phyloP scores from a whole-genome alignment of 192 early-diverging fungal species.

The Phycomyces blakesleeanus region DNA sequence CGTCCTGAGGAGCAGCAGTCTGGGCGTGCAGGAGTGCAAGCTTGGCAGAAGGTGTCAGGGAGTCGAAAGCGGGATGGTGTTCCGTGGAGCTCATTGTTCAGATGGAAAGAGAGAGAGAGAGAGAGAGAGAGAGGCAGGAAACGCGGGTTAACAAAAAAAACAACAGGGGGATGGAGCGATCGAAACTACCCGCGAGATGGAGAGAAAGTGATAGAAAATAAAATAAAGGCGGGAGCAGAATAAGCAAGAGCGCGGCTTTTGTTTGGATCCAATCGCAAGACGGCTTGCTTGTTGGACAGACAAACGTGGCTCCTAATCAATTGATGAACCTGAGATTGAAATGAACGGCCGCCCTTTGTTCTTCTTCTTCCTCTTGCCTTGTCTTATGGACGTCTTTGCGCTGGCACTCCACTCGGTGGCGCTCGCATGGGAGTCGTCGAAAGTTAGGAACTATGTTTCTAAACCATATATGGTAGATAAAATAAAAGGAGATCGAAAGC shows the following conservation, averaged over 20 bases:
- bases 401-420: not conserved
- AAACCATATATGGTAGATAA: slow-evolving; percentile 25
- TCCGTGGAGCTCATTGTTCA: slow-evolving; percentile 14
- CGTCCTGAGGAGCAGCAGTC: slow-evolving; percentile 12
- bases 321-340: slow-evolving; percentile 4
- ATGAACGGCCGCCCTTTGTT: not conserved
- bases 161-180: not conserved
- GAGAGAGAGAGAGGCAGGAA: not conserved
- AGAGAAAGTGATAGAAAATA: slow-evolving; percentile 5
- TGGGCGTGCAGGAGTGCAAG: slow-evolving; percentile 36
- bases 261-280: slow-evolving; percentile 1
- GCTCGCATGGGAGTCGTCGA: not conserved
- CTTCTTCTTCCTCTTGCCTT: not conserved
- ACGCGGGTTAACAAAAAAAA: slow-evolving; percentile 6
- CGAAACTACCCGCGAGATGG: not conserved
- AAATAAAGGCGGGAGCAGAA: not conserved
- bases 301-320: slow-evolving; percentile 3
- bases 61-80: slow-evolving; percentile 11
- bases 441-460: slow-evolving; percentile 5
- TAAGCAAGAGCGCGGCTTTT: not conserved
- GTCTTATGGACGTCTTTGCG: not conserved
- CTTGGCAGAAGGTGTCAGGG: slow-evolving; percentile 35
- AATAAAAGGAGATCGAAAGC: not conserved
- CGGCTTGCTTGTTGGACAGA: not conserved
- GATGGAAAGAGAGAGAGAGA: slow-evolving; percentile 1